Evolutionary conservation across 176 grass and related monocot species (phyloP).

Genomic region (Zoysia pacifica): DNA sequence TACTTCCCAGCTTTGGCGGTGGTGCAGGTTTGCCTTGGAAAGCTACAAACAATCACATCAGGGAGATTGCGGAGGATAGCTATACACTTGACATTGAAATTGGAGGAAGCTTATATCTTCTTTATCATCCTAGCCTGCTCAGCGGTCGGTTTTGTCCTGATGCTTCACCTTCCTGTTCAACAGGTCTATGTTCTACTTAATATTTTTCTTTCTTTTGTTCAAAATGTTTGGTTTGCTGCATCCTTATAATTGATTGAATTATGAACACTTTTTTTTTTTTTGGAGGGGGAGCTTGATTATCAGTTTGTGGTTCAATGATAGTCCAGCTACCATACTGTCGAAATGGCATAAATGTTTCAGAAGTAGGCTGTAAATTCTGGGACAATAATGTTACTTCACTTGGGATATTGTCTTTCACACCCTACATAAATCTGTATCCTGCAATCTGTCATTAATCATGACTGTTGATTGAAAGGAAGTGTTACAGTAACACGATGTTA

Average conservation of each 20-base stretch:
- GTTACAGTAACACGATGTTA: neutral
- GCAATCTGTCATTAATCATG: constrained; percentile 13
- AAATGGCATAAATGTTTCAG: constrained; percentile 23
- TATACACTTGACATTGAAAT: constrained; percentile 68
- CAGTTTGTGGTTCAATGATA: constrained; percentile 25
- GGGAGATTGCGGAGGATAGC: constrained; percentile 64
- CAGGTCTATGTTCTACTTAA: constrained; percentile 60
- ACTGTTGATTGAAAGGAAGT: constrained; percentile 17
- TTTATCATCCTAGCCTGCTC: constrained; percentile 86
- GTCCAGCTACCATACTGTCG: constrained; percentile 12
- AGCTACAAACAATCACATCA: constrained; percentile 60
- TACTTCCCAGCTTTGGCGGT: constrained; percentile 74
- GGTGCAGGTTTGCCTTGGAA: constrained; percentile 86
- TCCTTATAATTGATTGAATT: neutral
- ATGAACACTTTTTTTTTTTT: neutral
- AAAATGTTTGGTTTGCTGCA: neutral
- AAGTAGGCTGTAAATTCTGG: neutral
- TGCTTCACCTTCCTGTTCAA: constrained; percentile 83
- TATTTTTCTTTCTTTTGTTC: constrained; percentile 6
- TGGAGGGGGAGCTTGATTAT: constrained; percentile 27
- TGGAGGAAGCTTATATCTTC: constrained; percentile 74
- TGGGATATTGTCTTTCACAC: constrained; percentile 14
- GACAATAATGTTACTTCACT: constrained; percentile 15
- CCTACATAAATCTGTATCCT: constrained; percentile 26
- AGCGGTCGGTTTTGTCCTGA: constrained; percentile 81